A percentile compares a stretch with the other conserved stretches of the same genome.
These are phyloP conservation scores for Mitragyna speciosa DNA, from an alignment of 257 asterid species.

Conservation along the genomic window DNA sequence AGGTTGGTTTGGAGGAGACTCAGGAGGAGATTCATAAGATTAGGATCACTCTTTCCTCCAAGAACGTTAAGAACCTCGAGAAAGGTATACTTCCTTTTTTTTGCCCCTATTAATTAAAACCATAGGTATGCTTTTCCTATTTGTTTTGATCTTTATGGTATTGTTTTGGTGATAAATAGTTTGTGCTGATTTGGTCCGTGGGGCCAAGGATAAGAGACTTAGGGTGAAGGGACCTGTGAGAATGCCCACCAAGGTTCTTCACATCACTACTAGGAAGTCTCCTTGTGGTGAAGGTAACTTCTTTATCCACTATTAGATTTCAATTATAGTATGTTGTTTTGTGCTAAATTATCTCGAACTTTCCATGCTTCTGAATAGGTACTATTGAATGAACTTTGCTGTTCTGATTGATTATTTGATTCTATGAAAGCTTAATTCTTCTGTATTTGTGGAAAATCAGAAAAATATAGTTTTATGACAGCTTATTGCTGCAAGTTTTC, in stretches of 20 bases:
- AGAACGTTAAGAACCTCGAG: constrained; percentile 43
- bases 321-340: neutral
- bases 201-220: constrained; percentile 77
- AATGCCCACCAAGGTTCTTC: constrained; percentile 79
- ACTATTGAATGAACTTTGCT: neutral
- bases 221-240: constrained; percentile 84
- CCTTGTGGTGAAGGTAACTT: constrained; percentile 79
- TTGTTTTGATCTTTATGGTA: neutral
- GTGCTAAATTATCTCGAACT: neutral
- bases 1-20: constrained; percentile 42
- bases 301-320: neutral
- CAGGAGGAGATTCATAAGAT: constrained; percentile 47
- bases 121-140: neutral
- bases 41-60: constrained; percentile 50
- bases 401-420: neutral
- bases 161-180: constrained; percentile 26
- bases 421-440: neutral
- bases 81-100: constrained; percentile 20
- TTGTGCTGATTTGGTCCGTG: constrained; percentile 75
- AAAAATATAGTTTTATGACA: neutral
- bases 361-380: neutral
- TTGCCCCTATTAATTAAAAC: neutral
- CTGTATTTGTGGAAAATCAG: neutral
- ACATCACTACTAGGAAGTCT: constrained; percentile 73
- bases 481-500: neutral